Conservation (phyloP, 1,139 yeast species). For the Pichia sp. region DNA sequence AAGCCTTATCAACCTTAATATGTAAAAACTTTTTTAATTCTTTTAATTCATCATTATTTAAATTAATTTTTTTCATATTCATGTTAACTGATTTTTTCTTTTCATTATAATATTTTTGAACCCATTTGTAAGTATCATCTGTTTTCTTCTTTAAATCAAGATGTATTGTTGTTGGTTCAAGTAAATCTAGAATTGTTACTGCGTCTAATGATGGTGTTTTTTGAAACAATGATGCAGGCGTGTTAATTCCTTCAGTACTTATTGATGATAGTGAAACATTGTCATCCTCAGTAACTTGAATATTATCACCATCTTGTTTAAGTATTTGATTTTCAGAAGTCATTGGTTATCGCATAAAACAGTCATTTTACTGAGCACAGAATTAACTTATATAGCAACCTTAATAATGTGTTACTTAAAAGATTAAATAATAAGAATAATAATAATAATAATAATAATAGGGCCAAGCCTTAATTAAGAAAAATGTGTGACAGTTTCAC, state of each 20-base stretch:
- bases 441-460: no score
- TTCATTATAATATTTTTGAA: slow-evolving; percentile 17
- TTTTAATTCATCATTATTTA: slow-evolving; percentile 28
- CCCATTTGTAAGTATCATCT: slow-evolving; percentile 19
- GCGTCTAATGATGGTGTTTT: slow-evolving; percentile 26
- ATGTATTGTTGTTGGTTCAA: slow-evolving; percentile 32
- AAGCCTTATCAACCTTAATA: slow-evolving; percentile 47
- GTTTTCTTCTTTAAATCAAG: slow-evolving; percentile 27
- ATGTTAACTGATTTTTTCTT: slow-evolving; percentile 11
- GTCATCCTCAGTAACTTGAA: background rate
- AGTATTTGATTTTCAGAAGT: no score
- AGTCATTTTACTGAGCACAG: no score
- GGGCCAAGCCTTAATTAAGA: no score
- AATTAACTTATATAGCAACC: no score
- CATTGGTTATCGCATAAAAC: no score
- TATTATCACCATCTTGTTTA: no score
- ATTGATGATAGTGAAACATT: background rate
- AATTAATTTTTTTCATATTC: slow-evolving; percentile 7
- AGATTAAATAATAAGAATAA: no score
- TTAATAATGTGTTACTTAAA: no score
- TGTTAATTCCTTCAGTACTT: background rate
- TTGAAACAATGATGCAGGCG: slow-evolving; percentile 5
- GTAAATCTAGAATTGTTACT: slow-evolving; percentile 31
- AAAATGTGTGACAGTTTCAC: no score
- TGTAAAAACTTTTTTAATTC: slow-evolving; percentile 28